Base-by-base conservation (phyloP, 2,329 filamentous ascomycete species). In the Eutypella sp. region DNA sequence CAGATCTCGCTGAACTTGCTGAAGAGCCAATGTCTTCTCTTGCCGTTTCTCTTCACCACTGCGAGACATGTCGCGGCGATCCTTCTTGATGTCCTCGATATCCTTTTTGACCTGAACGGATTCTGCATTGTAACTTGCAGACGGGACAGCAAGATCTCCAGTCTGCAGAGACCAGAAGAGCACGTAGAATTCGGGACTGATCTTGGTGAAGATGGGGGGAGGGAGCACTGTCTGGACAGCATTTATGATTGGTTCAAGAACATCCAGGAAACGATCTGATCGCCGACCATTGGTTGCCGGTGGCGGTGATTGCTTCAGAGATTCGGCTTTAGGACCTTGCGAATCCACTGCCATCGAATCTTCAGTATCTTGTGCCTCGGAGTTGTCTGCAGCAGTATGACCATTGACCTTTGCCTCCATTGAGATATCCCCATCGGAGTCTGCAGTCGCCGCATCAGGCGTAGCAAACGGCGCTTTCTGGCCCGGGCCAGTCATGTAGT, bases 121-220 rank as follows among this genome's bases (percentile, higher is more conserved):
- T 60, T 95, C 90, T 15, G 82, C 78, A 40, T 87, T 78, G 62
- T 99, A 99, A 49, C 85, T 87, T 27, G 82, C 77, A 50, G 81
- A 81, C 1, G 88, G 87, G 52, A 91, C 82, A 46, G 81, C 79
- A 47, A 96, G 73, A 62, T 99, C 92, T 39, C 87, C 83, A 3
- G 95, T 77, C 23, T 89, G 84, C 11, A 96, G 74, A 42, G 91
- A 85, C 93, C 93, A 99, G 67, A 99, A 99, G 0, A 87, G 87
- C 37, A 87, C 81, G 59, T 89, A 96, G 63, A 96, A 92, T 24
- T 87, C 82, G 1, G 89, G 75, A 37, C 82, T 90, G 42, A 96
- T 78, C 41, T 79, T 80, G 10, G 79, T 72, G 75, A 85, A 89
- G 5, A 82, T 78, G 7, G 81, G 76, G 2, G 78, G 67, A 1